phyloP scores from a whole-genome alignment of 257 asterid genomes.

The Solanum gandarillasii region DNA sequence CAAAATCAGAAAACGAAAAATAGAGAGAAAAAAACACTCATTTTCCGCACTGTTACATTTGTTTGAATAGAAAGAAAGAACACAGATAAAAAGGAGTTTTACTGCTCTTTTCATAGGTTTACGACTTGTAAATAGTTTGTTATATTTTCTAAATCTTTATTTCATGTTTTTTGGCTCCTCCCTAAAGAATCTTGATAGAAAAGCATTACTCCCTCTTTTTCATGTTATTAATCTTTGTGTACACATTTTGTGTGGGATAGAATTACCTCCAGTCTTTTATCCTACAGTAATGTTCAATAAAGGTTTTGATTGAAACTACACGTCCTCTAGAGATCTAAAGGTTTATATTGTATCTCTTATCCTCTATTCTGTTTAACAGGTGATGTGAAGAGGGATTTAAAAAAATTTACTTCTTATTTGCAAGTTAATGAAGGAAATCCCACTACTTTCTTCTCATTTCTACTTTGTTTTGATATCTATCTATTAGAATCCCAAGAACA shows the following conservation, averaged over 20 bases:
- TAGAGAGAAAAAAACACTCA: neutral
- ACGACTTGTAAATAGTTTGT: neutral
- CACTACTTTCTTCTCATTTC: neutral
- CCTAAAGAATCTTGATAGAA: neutral
- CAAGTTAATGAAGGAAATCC: neutral
- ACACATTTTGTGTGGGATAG: neutral
- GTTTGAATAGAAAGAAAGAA: neutral
- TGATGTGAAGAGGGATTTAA: neutral
- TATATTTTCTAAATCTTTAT: neutral
- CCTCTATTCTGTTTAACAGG: neutral
- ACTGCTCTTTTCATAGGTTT: neutral
- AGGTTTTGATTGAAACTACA: neutral
- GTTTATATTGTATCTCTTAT: neutral
- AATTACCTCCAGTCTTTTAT: neutral
- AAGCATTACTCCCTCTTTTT: neutral
- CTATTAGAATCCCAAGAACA: neutral
- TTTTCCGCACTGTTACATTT: neutral
- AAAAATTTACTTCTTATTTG: neutral
- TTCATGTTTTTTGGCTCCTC: neutral
- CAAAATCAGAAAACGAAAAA: neutral
- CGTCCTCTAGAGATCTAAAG: neutral
- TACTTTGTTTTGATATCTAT: neutral
- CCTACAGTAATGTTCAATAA: neutral
- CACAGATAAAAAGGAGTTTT: neutral
- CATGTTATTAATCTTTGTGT: neutral